These are phyloP conservation scores for Forsythia suspensa DNA, from an alignment of 257 asterid species.

Conservation along the genomic window DNA sequence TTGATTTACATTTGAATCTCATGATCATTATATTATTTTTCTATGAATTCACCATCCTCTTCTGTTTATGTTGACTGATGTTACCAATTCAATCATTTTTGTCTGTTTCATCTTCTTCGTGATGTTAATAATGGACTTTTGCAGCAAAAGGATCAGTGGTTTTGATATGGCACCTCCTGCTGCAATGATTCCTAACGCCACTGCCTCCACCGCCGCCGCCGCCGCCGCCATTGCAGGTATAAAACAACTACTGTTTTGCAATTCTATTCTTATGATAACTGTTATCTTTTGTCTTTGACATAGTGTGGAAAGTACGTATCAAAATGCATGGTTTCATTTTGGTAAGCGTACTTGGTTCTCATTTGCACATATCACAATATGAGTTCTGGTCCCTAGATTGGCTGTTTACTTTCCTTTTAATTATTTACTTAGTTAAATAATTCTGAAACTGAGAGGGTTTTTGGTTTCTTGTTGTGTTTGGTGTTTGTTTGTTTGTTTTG, in stretches of 20 bases:
- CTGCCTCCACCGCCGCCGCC: conserved; percentile 28
- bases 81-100: conserved; percentile 5
- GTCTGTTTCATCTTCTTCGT: conserved; percentile 26
- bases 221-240: conserved; percentile 61
- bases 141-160: conserved; percentile 94
- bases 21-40: background rate
- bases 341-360: conserved; percentile 83
- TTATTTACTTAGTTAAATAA: conserved; percentile 51
- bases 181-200: conserved; percentile 60
- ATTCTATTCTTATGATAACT: conserved; percentile 32
- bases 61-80: background rate
- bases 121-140: conserved; percentile 33
- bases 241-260: conserved; percentile 27
- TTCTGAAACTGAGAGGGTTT: conserved; percentile 83
- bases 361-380: conserved; percentile 38
- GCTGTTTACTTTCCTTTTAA: conserved; percentile 39
- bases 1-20: background rate
- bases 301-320: conserved; percentile 78
- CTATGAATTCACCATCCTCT: background rate
- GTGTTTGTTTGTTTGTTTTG: conserved; percentile 99
- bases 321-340: conserved; percentile 72
- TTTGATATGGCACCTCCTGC: conserved; percentile 97
- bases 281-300: conserved; percentile 45
- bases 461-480: conserved; percentile 97
- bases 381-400: conserved; percentile 47